Evolutionary conservation across 495 filamentous ascomycete species (phyloP), one percentile per base, ranked within the genome.

Genomic region (Hypoxylon subgilvum): DNA sequence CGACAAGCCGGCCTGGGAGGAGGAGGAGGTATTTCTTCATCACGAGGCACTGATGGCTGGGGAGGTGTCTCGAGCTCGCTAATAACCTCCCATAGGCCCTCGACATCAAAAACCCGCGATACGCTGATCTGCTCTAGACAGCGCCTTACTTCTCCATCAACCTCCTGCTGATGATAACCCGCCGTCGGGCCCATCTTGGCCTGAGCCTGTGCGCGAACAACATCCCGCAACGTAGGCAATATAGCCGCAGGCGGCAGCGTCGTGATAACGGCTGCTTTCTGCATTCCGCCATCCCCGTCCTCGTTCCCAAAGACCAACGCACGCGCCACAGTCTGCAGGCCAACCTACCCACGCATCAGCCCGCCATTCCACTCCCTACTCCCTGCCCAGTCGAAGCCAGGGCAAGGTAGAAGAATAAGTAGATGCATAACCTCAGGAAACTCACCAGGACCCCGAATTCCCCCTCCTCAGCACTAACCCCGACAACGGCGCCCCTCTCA

Each of bases 61-160:
- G 25, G 38, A 4, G 54, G 39, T 5, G 44, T 47, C 32, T 69
- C 69, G 3, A 84, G 27, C 64, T 84, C 82, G 1, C 34, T 59
- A 4, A 86, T 42, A 6, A 81, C 79, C 63, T 88, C 84, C 71
- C 67, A 75, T 19, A 87, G 48, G 3, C 84, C 84, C 47, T 81
- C 75, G 14, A 84, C 61, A 56, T 88, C 84, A 64, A 86, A 86
- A 4, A 87, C 78, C 2, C 80, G 63, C 51, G 83, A 80, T 31
- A 88, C 77, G 17, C 72, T 73, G 6, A 85, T 73, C 18, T 71
- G 68, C 31, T 82, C 79, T 0, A 88, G 69, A 45, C 75, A 75
- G 28, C 49, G 55, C 39, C 64, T 61, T 6, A 73, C 55, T 8
- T 48, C 52, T 6, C 10, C 50, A 12, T 57, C 53, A 0, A 54